Evolutionary conservation across 208 protist species (phyloP), one percentile per base, ranked within the genome.

Genomic region (Trypanosoma grayi): DNA sequence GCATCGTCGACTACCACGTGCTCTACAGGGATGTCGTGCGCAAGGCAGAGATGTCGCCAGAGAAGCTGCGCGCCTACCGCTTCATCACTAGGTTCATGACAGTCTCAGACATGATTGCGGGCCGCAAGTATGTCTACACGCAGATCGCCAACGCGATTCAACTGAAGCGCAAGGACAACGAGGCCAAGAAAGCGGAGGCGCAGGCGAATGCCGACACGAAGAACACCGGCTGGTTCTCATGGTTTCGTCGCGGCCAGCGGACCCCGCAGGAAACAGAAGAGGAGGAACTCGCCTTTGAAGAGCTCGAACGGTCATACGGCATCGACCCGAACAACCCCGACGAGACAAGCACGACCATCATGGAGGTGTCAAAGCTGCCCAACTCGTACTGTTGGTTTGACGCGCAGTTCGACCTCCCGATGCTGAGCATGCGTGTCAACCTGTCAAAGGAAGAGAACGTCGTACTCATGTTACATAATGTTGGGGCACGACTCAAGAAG

Each of bases 61-160:
- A 89, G 48, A 83, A 85, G 56, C 69, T 59, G 44, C 72, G 72
- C 28, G 56, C 40, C 25, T 93, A 93, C 60, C 73, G 73, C 14
- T 93, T 93, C 33, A 65, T 89, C 51, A 86, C 76, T 22, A 77
- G 90, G 4, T 90, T 91, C 60, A 93, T 92, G 90, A 86, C 81
- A 0, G 75, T 78, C 0, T 59, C 69, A 27, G 83, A 88, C 46
- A 91, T 96, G 85, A 87, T 85, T 40, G 73, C 75, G 1, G 77
- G 69, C 5, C 86, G 90, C 33, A 79, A 70, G 39, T 62, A 77
- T 27, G 86, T 93, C 16, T 93, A 92, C 71, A 72, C 79, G 13
- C 79, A 87, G 61, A 57, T 93, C 33, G 83, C 90, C 6, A 79
- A 71, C 31, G 90, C 90, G 27, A 81, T 92, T 53, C 79, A 89